Conservation (phyloP, 352 stramenopile genomes). For the Phytophthora sojae region DNA sequence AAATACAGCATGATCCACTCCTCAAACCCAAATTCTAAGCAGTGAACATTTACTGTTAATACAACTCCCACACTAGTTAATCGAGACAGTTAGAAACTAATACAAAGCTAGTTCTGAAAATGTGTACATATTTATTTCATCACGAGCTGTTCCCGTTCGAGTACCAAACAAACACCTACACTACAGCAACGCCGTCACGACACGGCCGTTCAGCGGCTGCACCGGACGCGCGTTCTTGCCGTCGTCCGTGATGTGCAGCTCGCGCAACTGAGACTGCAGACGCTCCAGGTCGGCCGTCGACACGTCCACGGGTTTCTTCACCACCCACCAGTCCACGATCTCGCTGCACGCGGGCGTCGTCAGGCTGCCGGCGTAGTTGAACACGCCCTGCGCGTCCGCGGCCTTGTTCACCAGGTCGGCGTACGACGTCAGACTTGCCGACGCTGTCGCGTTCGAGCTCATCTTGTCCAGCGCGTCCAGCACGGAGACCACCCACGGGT, state of each 20-base stretch:
- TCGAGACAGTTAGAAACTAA: no score
- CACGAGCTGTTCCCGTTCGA: no score
- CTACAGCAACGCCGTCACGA: constrained; percentile 16
- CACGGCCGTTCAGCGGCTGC: constrained; percentile 42
- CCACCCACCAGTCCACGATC: constrained; percentile 65
- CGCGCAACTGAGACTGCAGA: constrained; percentile 29
- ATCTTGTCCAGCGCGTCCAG: constrained; percentile 33
- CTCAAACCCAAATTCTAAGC: no score
- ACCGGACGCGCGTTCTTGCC: constrained; percentile 47
- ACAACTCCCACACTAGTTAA: no score
- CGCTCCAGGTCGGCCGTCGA: constrained; percentile 38
- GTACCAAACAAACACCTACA: no score
- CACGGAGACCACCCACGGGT: constrained; percentile 38
- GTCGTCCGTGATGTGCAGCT: constrained; percentile 41
- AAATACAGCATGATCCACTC: no score
- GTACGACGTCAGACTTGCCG: constrained; percentile 27
- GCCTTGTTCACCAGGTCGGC: constrained; percentile 22
- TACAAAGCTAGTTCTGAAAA: no score
- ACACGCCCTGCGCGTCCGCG: constrained; percentile 21
- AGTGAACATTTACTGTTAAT: no score
- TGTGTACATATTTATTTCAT: no score
- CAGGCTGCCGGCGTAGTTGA: constrained; percentile 69
- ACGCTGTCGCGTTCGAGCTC: constrained; percentile 11
- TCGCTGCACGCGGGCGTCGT: constrained; percentile 58
- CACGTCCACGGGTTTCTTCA: constrained; percentile 52